Percentiles rank a stretch among this genome's conserved stretches.
Conservation (phyloP, 345 rosid genomes). For the Dipteronia sinensis region DNA sequence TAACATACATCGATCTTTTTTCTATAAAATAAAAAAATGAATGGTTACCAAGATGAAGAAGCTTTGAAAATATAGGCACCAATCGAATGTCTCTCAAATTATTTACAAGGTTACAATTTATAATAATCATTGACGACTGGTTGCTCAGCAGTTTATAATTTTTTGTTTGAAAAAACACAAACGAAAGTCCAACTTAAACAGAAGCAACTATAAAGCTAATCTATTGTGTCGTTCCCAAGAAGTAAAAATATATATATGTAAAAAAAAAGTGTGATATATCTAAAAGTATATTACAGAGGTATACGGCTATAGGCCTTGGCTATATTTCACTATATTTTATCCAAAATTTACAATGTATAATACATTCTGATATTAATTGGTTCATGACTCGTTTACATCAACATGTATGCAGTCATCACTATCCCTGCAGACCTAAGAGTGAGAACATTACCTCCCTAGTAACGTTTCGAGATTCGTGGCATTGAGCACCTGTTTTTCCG, state of each 20-base stretch:
- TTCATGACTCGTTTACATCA: background rate
- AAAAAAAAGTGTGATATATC: background rate
- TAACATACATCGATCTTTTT: background rate
- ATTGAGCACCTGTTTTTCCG: constrained; percentile 62
- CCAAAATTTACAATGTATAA: constrained; percentile 6
- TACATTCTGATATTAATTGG: background rate
- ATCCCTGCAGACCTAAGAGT: constrained; percentile 14
- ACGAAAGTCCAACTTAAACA: background rate
- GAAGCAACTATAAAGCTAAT: background rate
- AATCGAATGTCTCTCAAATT: background rate
- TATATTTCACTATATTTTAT: background rate
- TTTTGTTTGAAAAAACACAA: background rate
- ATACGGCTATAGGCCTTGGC: constrained; percentile 6
- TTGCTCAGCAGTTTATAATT: background rate
- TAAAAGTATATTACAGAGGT: background rate
- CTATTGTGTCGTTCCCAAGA: background rate
- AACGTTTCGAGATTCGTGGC: constrained; percentile 80
- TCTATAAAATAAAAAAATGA: background rate
- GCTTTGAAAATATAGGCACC: background rate
- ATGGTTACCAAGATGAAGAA: background rate
- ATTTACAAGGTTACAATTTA: background rate
- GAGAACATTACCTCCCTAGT: constrained; percentile 38
- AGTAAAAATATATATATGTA: background rate
- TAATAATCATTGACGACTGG: background rate
- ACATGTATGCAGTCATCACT: background rate